These are phyloP conservation scores for Phytophthora litchii DNA, from an alignment of 352 stramenopile species.

Conservation along the genomic window DNA sequence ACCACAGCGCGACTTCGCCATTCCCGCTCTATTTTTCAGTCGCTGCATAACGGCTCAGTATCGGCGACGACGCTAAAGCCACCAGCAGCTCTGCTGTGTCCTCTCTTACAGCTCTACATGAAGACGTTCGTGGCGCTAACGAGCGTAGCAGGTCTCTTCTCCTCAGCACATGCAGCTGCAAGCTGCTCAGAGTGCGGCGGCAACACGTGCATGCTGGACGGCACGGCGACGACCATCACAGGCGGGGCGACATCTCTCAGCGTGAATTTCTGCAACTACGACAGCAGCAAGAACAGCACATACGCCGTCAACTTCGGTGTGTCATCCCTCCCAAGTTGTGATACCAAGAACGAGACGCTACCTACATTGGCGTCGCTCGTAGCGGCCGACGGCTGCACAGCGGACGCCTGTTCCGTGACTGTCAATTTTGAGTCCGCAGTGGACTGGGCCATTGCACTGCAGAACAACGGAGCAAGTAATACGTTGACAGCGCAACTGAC, in stretches of 20 bases:
- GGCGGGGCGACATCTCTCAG: conserved; percentile 47
- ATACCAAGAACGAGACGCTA: conserved; percentile 42
- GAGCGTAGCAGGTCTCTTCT: conserved; percentile 5
- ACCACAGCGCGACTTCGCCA: neutral
- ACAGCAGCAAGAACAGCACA: conserved; percentile 32
- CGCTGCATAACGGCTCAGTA: conserved; percentile 1
- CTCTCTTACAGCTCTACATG: conserved; percentile 5
- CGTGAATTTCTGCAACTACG: conserved; percentile 78
- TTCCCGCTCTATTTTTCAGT: conserved; percentile 32
- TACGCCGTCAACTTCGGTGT: conserved; percentile 55
- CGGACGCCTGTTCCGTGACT: conserved; percentile 57
- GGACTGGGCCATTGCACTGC: conserved; percentile 75
- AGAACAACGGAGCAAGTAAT: conserved; percentile 44
- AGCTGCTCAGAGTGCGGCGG: conserved; percentile 58
- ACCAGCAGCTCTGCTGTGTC: no score
- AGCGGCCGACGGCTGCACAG: conserved; percentile 40
- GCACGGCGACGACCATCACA: conserved; percentile 34
- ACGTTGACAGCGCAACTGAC: conserved; percentile 60
- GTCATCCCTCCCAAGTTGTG: conserved; percentile 52
- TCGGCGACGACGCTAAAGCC: conserved; percentile 11
- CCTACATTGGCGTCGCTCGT: conserved; percentile 45
- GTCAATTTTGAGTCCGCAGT: conserved; percentile 51
- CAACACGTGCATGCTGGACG: conserved; percentile 68
- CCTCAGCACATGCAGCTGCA: conserved; percentile 32
- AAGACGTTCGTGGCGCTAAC: conserved; percentile 25